Conservation (phyloP, 179 eudicot species). For the Gypsophila paniculata region DNA sequence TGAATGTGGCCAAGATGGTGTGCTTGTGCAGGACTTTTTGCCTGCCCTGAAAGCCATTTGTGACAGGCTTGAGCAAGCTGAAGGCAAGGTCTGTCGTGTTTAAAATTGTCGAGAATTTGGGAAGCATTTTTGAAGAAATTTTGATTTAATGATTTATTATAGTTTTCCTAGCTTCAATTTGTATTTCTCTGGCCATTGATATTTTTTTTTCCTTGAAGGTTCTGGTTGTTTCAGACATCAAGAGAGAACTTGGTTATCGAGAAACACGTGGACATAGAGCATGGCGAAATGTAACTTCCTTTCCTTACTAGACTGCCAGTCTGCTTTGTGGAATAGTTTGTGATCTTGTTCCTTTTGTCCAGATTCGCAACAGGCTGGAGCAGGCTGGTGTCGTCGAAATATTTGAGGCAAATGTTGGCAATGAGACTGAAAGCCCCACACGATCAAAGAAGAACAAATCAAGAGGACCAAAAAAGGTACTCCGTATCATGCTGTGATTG, state of each 20-base stretch:
- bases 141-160: conserved; percentile 8
- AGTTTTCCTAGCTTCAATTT: conserved; percentile 6
- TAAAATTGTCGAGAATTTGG: conserved; percentile 5
- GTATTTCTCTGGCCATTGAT: neutral
- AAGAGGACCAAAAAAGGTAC: conserved; percentile 30
- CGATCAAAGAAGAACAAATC: conserved; percentile 27
- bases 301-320: conserved; percentile 1
- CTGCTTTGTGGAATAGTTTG: conserved; percentile 10
- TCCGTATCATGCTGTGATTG: conserved; percentile 10
- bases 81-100: conserved; percentile 61
- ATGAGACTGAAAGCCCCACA: conserved; percentile 38
- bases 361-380: conserved; percentile 70
- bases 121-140: conserved; percentile 7
- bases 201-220: conserved; percentile 45
- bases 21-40: conserved; percentile 69
- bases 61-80: conserved; percentile 80
- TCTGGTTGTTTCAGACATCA: conserved; percentile 80
- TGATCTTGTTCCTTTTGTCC: conserved; percentile 20
- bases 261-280: conserved; percentile 60
- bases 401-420: conserved; percentile 50
- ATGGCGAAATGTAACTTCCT: conserved; percentile 78
- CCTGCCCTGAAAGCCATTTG: conserved; percentile 78
- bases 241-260: conserved; percentile 79
- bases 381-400: conserved; percentile 65
- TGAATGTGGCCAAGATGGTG: conserved; percentile 53